Conservation (phyloP, 306 rosid species). For the cucumber (Cucumis sativus) region Cucumber_9930_V3 NC_026657.2:35725501-35726000, state of each 20-base stretch:
- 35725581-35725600: constrained; percentile 71
- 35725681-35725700: not conserved
- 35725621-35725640: constrained; percentile 16
- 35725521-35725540: constrained; percentile 90
- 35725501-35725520: constrained; percentile 46
- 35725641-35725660: constrained; percentile 6
- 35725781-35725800: no score
- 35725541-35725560: constrained; percentile 73
- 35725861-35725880: no score
- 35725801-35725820: no score
- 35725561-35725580: constrained; percentile 52
- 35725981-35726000: no score
- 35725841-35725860: no score
- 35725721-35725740: not conserved
- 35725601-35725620: constrained; percentile 60
- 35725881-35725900: no score
- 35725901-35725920: no score
- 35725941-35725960: no score
- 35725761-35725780: not conserved
- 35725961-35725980: no score
- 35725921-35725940: no score
- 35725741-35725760: not conserved
- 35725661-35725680: not conserved
- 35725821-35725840: no score
- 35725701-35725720: not conserved